These are phyloP conservation scores for Claviceps sp. DNA, from an alignment of 2,329 filamentous ascomycete genomes.

Conservation along the genomic window DNA sequence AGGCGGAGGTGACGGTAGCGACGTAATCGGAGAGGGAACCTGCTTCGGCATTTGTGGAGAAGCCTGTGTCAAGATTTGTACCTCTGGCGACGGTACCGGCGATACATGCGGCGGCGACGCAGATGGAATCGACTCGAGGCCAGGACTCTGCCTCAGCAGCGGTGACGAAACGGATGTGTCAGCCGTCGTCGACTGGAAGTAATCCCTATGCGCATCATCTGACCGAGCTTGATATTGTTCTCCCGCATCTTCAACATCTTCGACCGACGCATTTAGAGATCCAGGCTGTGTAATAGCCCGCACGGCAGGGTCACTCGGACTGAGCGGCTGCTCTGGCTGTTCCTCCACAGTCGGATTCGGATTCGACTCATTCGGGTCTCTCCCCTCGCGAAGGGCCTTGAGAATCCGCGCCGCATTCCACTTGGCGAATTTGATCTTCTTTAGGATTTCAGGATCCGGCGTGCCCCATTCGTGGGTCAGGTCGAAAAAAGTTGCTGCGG, in stretches of 20 bases:
- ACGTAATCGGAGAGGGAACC: constrained; percentile 12
- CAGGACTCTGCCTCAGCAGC: constrained; percentile 18
- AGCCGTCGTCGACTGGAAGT: constrained; percentile 18
- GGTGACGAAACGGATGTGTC: constrained; percentile 23
- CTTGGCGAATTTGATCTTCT: constrained; percentile 93
- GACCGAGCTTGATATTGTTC: constrained; percentile 12
- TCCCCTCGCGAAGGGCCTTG: constrained; percentile 79
- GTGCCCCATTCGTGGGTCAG: constrained; percentile 73
- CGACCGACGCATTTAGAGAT: constrained; percentile 32
- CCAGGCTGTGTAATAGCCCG: constrained; percentile 25
- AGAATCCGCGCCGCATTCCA: constrained; percentile 87
- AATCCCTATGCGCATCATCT: constrained; percentile 14
- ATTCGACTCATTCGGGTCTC: constrained; percentile 86
- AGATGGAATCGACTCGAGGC: constrained; percentile 10
- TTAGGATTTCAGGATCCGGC: constrained; percentile 58
- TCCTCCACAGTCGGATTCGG: constrained; percentile 33
- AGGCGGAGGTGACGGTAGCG: constrained; percentile 6
- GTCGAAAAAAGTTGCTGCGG: constrained; percentile 84
- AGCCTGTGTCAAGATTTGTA: constrained; percentile 14
- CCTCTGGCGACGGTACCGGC: constrained; percentile 6
- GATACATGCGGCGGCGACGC: constrained; percentile 9
- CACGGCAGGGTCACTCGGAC: constrained; percentile 52
- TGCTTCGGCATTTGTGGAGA: constrained; percentile 16
- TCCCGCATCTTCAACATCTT: constrained; percentile 38
- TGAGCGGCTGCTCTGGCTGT: constrained; percentile 32